A percentile compares a stretch with the other conserved stretches of the same genome.
Conservation (phyloP, 768 basidiomycete genomes). For the Pulveroboletus frians region DNA sequence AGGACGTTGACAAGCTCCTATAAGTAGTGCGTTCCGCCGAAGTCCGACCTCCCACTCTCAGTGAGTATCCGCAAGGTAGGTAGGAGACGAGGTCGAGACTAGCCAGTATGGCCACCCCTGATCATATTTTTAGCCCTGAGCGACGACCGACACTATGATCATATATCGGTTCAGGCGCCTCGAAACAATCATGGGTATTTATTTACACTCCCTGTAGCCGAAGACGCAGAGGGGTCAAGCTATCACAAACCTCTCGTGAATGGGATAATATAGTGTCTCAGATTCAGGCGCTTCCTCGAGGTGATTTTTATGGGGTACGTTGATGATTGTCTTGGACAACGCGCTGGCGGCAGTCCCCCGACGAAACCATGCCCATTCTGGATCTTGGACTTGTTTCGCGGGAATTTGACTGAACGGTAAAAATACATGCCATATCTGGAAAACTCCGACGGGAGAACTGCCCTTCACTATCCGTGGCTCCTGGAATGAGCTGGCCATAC, state of each 20-base stretch:
- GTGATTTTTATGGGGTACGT: constrained; percentile 20
- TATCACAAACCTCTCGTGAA: constrained; percentile 19
- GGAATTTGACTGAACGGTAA: no score
- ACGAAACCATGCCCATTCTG: no score
- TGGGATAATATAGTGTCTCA: constrained; percentile 5
- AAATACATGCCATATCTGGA: constrained; percentile 21
- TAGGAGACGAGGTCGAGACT: no score
- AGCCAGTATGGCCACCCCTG: no score
- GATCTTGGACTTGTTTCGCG: no score
- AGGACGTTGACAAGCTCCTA: background rate
- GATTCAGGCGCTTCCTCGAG: constrained; percentile 16
- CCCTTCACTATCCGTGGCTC: constrained; percentile 31
- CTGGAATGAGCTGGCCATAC: constrained; percentile 20
- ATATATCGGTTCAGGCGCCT: constrained; percentile 6
- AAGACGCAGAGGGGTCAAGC: constrained; percentile 15
- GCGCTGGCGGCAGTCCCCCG: no score
- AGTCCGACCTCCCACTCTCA: background rate
- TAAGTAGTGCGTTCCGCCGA: background rate
- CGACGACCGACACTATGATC: no score
- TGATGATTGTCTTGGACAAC: no score
- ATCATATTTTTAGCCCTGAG: no score
- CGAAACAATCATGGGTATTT: constrained; percentile 5
- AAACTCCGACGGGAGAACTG: constrained; percentile 20
- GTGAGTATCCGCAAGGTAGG: no score
- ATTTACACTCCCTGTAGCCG: constrained; percentile 18